These are phyloP conservation scores for Nicotiana attenuata DNA, from an alignment of 257 asterid genomes.

Conservation along the genomic window DNA sequence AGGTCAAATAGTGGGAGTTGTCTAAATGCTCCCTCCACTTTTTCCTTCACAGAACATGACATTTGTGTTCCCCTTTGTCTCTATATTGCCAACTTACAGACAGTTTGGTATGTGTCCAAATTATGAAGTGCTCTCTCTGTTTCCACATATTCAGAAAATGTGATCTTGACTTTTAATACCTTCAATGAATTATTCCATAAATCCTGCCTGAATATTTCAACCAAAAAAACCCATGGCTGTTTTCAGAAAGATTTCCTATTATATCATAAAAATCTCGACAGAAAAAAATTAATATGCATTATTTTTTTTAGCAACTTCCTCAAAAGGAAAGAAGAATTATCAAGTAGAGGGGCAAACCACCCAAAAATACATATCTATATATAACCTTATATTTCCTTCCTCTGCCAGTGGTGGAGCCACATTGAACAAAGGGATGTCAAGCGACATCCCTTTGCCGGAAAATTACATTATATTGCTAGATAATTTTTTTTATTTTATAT, in stretches of 20 bases:
- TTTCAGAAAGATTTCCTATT: background rate
- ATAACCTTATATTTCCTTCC: background rate
- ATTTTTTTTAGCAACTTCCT: background rate
- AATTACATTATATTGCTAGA: too few species aligned
- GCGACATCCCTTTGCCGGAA: too few species aligned
- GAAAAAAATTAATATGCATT: background rate
- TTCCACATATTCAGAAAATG: background rate
- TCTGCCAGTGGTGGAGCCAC: too few species aligned
- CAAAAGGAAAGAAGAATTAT: background rate
- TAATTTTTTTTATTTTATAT: too few species aligned
- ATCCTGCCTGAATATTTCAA: background rate
- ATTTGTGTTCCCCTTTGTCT: background rate
- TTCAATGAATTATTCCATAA: constrained; percentile 4
- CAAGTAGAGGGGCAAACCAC: background rate
- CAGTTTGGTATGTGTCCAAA: background rate
- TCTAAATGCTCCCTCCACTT: constrained; percentile 8
- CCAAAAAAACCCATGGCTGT: background rate
- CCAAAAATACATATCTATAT: background rate
- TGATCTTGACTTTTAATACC: constrained; percentile 1
- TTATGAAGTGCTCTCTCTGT: background rate
- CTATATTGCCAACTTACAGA: background rate
- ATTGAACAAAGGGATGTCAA: too few species aligned
- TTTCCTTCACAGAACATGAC: constrained; percentile 6
- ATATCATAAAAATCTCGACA: background rate
- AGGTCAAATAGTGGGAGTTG: background rate